Evolutionary conservation across 108 stramenopile genomes (phyloP).

Genomic region (Skeletonema costatum): DNA sequence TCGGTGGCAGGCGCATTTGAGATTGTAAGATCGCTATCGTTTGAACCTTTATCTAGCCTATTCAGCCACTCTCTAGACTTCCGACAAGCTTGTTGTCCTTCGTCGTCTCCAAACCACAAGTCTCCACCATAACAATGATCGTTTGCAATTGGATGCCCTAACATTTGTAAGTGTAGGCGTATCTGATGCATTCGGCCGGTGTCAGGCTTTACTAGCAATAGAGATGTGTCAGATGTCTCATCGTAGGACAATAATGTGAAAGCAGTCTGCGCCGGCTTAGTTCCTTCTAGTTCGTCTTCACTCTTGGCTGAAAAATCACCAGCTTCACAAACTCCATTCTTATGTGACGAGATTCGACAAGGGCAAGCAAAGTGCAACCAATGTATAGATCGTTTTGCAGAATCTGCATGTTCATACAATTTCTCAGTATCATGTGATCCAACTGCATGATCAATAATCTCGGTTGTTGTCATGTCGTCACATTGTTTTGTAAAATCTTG

Average conservation of each 20-base stretch:
- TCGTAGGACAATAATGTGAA: conserved; percentile 77
- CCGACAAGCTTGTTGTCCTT: conserved; percentile 43
- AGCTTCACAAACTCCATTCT: conserved; percentile 82
- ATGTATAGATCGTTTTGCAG: conserved; percentile 4
- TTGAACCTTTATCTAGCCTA: conserved; percentile 37
- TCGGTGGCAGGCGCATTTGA: conserved; percentile 74
- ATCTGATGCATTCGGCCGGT: conserved; percentile 92
- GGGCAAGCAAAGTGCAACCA: conserved; percentile 84
- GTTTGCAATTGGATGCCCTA: conserved; percentile 89
- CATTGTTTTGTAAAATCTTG: conserved; percentile 10
- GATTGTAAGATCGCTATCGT: conserved; percentile 10
- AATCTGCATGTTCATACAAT: background rate
- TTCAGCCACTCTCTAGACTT: conserved; percentile 51
- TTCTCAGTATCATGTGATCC: background rate
- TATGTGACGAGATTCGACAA: conserved; percentile 66
- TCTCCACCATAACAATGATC: conserved; percentile 92
- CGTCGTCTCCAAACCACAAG: conserved; percentile 65
- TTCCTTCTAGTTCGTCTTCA: conserved; percentile 53
- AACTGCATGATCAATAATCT: background rate
- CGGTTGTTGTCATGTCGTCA: background rate
- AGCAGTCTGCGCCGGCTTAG: conserved; percentile 80
- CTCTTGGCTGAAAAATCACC: conserved; percentile 61
- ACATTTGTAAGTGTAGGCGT: conserved; percentile 78
- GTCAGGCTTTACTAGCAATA: conserved; percentile 59
- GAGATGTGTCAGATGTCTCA: conserved; percentile 64